Evolutionary conservation across 768 basidiomycete genomes (phyloP).

Genomic region (Lactarius vividus): DNA sequence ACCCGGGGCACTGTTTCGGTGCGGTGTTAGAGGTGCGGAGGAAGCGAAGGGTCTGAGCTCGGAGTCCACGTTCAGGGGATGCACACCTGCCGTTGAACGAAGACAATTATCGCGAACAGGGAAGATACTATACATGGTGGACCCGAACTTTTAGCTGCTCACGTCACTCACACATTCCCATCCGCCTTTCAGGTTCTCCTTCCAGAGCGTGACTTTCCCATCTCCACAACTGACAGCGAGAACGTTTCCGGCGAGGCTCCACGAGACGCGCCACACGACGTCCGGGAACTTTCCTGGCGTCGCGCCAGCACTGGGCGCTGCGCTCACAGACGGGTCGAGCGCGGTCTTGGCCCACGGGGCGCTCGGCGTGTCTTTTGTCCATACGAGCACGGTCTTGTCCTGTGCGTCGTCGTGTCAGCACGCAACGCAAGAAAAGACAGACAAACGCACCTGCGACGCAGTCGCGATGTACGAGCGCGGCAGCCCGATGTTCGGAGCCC

Average conservation of each 20-base stretch:
- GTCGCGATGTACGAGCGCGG: slow-evolving; percentile 95
- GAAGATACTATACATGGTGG: slow-evolving; percentile 15
- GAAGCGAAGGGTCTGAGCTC: not conserved
- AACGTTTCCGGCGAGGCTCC: slow-evolving; percentile 95
- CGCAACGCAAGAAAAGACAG: not conserved
- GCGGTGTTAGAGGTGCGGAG: not conserved
- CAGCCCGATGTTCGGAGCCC: slow-evolving; percentile 96
- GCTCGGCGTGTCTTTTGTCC: slow-evolving; percentile 80
- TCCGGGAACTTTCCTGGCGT: slow-evolving; percentile 87
- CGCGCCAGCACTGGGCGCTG: slow-evolving; percentile 42
- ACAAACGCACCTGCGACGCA: slow-evolving; percentile 66
- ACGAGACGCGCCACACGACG: slow-evolving; percentile 98
- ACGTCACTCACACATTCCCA: slow-evolving; percentile 99
- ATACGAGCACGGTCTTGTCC: slow-evolving; percentile 87
- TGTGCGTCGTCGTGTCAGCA: slow-evolving; percentile 24
- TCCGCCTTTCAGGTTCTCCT: slow-evolving; percentile 89
- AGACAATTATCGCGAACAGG: slow-evolving; percentile 10
- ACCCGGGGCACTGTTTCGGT: too few species aligned
- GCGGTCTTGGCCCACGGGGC: slow-evolving; percentile 77
- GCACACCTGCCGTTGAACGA: not conserved
- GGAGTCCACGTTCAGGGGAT: too few species aligned
- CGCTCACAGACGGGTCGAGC: slow-evolving; percentile 63
- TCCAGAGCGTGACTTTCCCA: slow-evolving; percentile 97
- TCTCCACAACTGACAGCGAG: slow-evolving; percentile 97
- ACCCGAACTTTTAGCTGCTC: slow-evolving; percentile 55